phyloP scores from a whole-genome alignment of 768 basidiomycete genomes.

The Boletus pseudopeckii region DNA sequence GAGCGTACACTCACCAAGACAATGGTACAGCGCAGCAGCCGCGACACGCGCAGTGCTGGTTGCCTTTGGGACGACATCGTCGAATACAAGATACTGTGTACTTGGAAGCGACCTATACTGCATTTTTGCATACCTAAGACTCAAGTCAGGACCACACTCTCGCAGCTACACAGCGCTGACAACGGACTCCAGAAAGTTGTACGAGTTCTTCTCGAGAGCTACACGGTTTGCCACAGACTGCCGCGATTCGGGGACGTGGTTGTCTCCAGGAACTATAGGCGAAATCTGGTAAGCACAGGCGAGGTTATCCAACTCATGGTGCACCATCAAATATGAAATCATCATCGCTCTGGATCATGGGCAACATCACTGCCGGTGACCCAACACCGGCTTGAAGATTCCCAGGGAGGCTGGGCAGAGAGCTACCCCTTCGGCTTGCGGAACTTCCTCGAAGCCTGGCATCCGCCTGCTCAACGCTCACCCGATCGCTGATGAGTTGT shows the following conservation, averaged over 20 bases:
- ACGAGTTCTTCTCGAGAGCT: constrained; percentile 70
- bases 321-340: constrained; percentile 69
- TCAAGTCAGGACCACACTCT: constrained; percentile 10
- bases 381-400: constrained; percentile 39
- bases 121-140: constrained; percentile 71
- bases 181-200: constrained; percentile 75
- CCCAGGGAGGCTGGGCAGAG: constrained; percentile 49
- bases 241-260: constrained; percentile 43
- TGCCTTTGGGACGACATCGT: constrained; percentile 58
- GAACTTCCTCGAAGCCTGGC: constrained; percentile 52
- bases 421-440: constrained; percentile 54
- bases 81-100: constrained; percentile 52
- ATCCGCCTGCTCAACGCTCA: constrained; percentile 52
- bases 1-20: constrained; percentile 54
- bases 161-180: not conserved
- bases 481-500: constrained; percentile 39
- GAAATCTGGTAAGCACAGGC: constrained; percentile 12
- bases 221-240: constrained; percentile 52
- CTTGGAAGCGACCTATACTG: constrained; percentile 58
- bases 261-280: constrained; percentile 27
- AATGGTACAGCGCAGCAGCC: constrained; percentile 81
- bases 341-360: constrained; percentile 46
- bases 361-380: constrained; percentile 48
- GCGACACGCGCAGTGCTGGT: constrained; percentile 76
- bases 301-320: constrained; percentile 8